These are phyloP conservation scores for Petunia hybrid DNA, from an alignment of 305 asterid species.

Conservation along the genomic window DNA sequence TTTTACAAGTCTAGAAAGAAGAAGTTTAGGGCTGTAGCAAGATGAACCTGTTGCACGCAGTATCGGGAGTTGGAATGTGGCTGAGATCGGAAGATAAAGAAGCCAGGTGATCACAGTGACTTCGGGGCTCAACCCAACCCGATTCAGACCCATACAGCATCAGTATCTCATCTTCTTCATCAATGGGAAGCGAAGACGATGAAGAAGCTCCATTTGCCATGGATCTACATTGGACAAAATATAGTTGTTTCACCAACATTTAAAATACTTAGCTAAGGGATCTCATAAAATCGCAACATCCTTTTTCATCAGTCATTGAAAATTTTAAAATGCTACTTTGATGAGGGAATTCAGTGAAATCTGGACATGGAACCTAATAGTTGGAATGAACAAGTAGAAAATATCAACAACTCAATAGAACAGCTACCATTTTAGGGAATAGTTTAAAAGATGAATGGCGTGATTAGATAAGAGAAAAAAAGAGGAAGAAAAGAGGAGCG, in stretches of 20 bases:
- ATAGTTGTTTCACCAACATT: not conserved
- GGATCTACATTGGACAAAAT: not conserved
- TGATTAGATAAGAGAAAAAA: not conserved
- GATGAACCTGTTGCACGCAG: slow-evolving; percentile 74
- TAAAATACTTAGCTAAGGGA: slow-evolving; percentile 1
- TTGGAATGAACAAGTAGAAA: not conserved
- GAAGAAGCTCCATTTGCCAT: slow-evolving; percentile 43
- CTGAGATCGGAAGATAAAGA: slow-evolving; percentile 66
- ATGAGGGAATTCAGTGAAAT: not conserved
- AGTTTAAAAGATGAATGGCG: not conserved
- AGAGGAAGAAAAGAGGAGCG: not conserved
- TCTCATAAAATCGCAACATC: not conserved
- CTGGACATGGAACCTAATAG: not conserved
- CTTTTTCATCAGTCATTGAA: not conserved
- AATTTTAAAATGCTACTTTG: not conserved
- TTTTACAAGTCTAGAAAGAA: not conserved
- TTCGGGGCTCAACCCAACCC: slow-evolving; percentile 91
- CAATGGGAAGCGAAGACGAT: slow-evolving; percentile 43
- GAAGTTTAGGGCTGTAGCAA: slow-evolving; percentile 29
- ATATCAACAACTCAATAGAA: not conserved
- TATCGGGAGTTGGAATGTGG: slow-evolving; percentile 71
- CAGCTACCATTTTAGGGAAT: not conserved
- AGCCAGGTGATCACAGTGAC: slow-evolving; percentile 80
- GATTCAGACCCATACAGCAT: slow-evolving; percentile 62
- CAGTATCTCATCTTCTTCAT: slow-evolving; percentile 50